Base-by-base conservation (phyloP, 164 flowering plant genomes). In the Vitis rotundifolia region DNA sequence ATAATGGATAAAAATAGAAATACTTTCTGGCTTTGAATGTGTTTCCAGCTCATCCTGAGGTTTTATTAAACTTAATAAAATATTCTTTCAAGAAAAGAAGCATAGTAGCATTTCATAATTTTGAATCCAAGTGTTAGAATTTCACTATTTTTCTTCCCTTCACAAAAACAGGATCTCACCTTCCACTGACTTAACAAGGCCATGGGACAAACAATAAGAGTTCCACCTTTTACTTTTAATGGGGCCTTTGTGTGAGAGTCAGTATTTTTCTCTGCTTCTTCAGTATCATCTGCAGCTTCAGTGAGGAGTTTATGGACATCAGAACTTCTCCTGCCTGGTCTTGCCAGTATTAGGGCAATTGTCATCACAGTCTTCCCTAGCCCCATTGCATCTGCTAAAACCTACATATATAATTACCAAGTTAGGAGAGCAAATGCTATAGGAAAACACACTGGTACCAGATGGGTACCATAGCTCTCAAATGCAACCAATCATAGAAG, bases 301-400 rank as follows among this genome's bases (percentile, higher is more conserved):
- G 64, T 14, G 48, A 16, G 67, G 19, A 50, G 26, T 68, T 71
- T 63, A 60, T 73, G 68, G 49, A 59, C 62, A 51, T 77, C 84
- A 52, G 75, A 66, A 55, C 44, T 77, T 19, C 86, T 86, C 64
- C 76, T 81, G 15, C 87, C 82, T 47, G 72, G 78, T 54, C 77
- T 84, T 63, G 87, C 72, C 51, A 87, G 92, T 76, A 92, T 80
- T 26, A 92, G 68, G 56, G 94, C 87, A 73, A 92, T 92, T 59
- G 98, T 87, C 94, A 91, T 91, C 55, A 92, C 89, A 59, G 96
- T 92, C 76, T 92, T 92, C 5, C 96, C 98, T 59, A 92, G 92
- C 51, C 98, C 98, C 98, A 91, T 89, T 68, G 92, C 94, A 85
- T 89, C 96, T 61, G 96, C 97, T 67, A 92, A 78, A 71, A 92